Base-by-base conservation (phyloP, 805 yeast genomes). In the Groenewaldozyma salmanticensis region DNA sequence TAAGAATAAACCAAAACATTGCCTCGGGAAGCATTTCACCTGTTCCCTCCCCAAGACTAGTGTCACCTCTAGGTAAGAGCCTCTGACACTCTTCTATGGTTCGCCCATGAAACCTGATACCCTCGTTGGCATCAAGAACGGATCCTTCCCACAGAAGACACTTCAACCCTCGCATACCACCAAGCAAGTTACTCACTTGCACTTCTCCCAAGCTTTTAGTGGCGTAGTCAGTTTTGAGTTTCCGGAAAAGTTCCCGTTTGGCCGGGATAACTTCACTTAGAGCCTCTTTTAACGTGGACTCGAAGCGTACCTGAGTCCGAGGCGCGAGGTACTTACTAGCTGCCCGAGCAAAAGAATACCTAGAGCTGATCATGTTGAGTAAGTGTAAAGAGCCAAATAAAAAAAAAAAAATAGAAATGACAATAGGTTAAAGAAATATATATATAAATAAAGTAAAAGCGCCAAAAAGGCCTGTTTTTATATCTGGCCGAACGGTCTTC, bases 81-180 rank as follows among this genome's bases (percentile, higher is more conserved):
- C 64, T 57, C 62, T 79, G 88, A 60, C 83, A 77, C 50, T 81
- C 83, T 50, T 77, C 71, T 51, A 81, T 82, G 44, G 88, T 77
- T 59, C 70, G 68, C 43, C 87, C 87, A 63, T 82, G 83, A 71
- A 82, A 82, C 43, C 79, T 74, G 57, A 82, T 82, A 29, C 92
- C 92, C 55, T 74, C 76, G 40, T 75, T 68, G 40, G 90, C 79
- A 59, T 82, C 90, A 51, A 82, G 74, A 35, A 74, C 77, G 11
- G 88, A 79, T 42, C 86, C 79, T 57, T 81, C 87, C 92, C 92
- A 82, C 42, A 80, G 76, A 58, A 82, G 68, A 39, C 81, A 74
- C 58, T 73, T 73, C 59, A 77, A 71, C 40, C 88, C 88, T 58
- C 90, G 72, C 90, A 82, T 82, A 47, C 92, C 90, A 51, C 88